Evolutionary conservation across 192 early-diverging fungal species (phyloP), one percentile per base, ranked within the genome.

Genomic region (Dimargaris cristalligena): DNA sequence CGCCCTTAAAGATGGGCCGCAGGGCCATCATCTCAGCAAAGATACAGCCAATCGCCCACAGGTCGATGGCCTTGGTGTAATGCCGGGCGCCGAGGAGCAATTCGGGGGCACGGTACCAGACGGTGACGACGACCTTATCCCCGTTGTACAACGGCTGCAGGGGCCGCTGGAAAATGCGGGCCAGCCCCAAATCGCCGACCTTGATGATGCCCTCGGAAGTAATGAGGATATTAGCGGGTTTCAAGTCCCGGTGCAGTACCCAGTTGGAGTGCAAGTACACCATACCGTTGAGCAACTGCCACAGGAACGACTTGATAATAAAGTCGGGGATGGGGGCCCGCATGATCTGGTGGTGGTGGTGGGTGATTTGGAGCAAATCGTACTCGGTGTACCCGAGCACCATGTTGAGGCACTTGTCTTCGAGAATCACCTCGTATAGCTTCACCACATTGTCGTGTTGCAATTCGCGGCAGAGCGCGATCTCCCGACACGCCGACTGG

Each of bases 341-440:
- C 68, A 87, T 74, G 2, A 77, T 72, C 62, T 92, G 90, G 34
- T 74, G 71, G 66, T 94, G 92, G 65, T 84, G 81, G 65, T 92
- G 88, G 61, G 94, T 87, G 54, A 97, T 94, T 77, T 91, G 87
- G 68, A 72, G 58, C 16, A 77, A 77, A 69, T 97, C 93, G 67
- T 95, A 88, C 64, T 97, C 93, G 4, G 93, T 90, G 66, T 92
- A 97, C 44, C 95, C 93, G 79, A 97, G 89, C 34, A 97, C 85
- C 90, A 97, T 94, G 58, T 88, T 83, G 33, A 97, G 94, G 6
- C 88, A 86, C 57, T 89, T 85, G 67, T 97, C 93, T 57, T 94
- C 90, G 51, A 95, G 65, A 0, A 93, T 62, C 0, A 97, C 93
- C 65, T 97, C 91, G 65, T 88, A 80, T 23, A 94, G 67, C 49